Base-by-base conservation (phyloP, 2,329 filamentous ascomycete genomes). In the Colletotrichum destructivum region DNA sequence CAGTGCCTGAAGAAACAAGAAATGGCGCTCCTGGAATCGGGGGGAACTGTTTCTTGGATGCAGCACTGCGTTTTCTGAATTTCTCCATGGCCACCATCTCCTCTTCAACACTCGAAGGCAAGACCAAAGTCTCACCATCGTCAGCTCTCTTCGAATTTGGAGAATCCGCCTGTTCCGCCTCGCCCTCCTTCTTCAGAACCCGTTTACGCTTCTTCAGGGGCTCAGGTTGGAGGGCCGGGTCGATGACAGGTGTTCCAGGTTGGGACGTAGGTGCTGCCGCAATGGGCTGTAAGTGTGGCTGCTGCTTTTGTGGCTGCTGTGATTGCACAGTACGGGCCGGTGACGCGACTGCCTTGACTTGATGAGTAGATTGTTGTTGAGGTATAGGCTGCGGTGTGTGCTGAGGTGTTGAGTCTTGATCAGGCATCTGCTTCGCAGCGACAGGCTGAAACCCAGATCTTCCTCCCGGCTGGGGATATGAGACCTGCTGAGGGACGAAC, bases 121-220 rank as follows among this genome's bases (percentile, higher is more conserved):
- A 47, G 40, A 52, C 46, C 47, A 83, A 68, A 8, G 74, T 62
- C 62, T 82, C 82, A 38, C 80, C 68, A 47, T 84, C 83, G 6
- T 83, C 82, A 5, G 76, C 71, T 57, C 77, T 84, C 62, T 78
- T 82, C 1, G 64, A 67, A 11, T 74, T 69, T 38, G 79, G 74
- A 0, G 79, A 77, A 46, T 84, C 82, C 6, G 75, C 63, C 15
- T 74, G 77, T 57, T 83, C 82, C 2, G 75, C 72, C 74, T 65
- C 60, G 5, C 60, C 23, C 38, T 75, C 75, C 47, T 65, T 76
- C 74, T 80, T 84, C 2, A 73, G 54, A 5, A 68, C 71, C 4
- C 82, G 79, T 72, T 84, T 85, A 49, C 82, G 80, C 76, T 82
- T 84, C 75, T 83, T 84, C 16, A 76, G 76, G 21, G 79, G 78